phyloP scores from a whole-genome alignment of 176 grass and related monocot species.

The Oryza meridionalis region DNA sequence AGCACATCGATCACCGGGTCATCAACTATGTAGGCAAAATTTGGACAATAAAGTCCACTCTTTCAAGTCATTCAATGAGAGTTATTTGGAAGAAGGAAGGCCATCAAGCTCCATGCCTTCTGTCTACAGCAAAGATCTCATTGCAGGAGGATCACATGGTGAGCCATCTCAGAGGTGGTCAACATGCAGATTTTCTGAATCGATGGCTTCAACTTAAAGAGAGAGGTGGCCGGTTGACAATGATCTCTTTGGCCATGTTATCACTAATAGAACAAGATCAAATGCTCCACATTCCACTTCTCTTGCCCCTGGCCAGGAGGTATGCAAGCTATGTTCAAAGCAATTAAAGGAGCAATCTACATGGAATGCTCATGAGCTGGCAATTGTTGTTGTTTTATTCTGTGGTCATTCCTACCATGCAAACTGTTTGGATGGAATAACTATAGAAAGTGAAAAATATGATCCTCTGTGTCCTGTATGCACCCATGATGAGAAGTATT shows the following conservation, averaged over 20 bases:
- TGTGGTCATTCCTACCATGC: conserved; percentile 74
- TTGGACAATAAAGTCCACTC: conserved; percentile 57
- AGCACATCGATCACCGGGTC: conserved; percentile 43
- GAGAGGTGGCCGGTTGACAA: conserved; percentile 70
- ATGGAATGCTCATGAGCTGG: conserved; percentile 60
- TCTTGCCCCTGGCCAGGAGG: too few species aligned
- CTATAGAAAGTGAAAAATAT: conserved; percentile 62
- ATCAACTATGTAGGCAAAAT: conserved; percentile 60
- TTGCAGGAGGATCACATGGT: conserved; percentile 28
- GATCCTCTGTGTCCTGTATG: conserved; percentile 75
- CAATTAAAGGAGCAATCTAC: conserved; percentile 46
- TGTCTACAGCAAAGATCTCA: conserved; percentile 26
- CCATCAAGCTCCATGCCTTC: conserved; percentile 36
- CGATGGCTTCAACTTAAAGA: conserved; percentile 56
- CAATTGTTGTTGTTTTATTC: conserved; percentile 60
- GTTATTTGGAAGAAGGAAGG: conserved; percentile 21
- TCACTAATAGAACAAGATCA: conserved; percentile 40
- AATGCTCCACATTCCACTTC: too few species aligned
- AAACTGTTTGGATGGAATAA: conserved; percentile 79
- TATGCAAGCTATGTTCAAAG: too few species aligned
- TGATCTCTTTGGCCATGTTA: conserved; percentile 41
- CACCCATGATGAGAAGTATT: conserved; percentile 60
- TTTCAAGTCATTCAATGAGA: conserved; percentile 55
- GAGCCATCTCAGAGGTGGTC: conserved; percentile 73
- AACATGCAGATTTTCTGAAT: conserved; percentile 65